Evolutionary conservation across 1,284 basidiomycete genomes (phyloP), one percentile per base, ranked within the genome.

Genomic region (Cystobasidiaceae sp.): DNA sequence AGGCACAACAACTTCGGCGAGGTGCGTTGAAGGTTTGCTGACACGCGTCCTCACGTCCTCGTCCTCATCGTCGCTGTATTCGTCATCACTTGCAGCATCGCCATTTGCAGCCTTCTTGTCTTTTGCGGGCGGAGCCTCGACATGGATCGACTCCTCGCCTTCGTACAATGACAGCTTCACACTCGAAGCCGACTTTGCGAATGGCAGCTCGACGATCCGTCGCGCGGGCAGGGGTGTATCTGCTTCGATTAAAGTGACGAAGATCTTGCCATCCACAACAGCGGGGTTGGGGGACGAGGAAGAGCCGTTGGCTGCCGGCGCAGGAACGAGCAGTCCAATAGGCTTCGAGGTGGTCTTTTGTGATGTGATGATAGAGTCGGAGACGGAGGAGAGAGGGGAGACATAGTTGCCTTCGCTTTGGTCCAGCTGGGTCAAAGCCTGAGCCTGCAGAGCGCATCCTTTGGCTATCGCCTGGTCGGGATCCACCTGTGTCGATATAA

Each of bases 401-500:
- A 68, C 52, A 49, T 75, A 78, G 70, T 74, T 69, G 25, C 70
- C 82, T 63, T 82, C 81, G n/a, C 59, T 60, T 7, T 49, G 32
- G 3, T 66, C 65, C 19, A 87, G 78, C 11, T 77, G 77, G 9
- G 81, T 77, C 51, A 93, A 80, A 60, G 92, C 78, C 54, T 84
- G 82, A 4, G 91, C 92, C 77, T 97, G 92, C 43, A 93, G 76
- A 4, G 90, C 93, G 71, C 87, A 88, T 23, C 94, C 96, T 44
- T 90, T 81, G 6, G 93, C 88, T 28, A 98, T 83, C 61, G 93
- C 85, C 66, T 93, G 88, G 48, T 90, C 90, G 1, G 94, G 89
- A 77, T 97, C 93, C 50, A 84, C 79, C 17, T 80, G 85, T 81
- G 67, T 83, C 73, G 81, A 81, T 67, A 79, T 75, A 69, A 79